A percentile compares a stretch with the other conserved stretches of the same genome.
phyloP scores from a whole-genome alignment of 768 basidiomycete species.

The Agaricus blazei region DNA sequence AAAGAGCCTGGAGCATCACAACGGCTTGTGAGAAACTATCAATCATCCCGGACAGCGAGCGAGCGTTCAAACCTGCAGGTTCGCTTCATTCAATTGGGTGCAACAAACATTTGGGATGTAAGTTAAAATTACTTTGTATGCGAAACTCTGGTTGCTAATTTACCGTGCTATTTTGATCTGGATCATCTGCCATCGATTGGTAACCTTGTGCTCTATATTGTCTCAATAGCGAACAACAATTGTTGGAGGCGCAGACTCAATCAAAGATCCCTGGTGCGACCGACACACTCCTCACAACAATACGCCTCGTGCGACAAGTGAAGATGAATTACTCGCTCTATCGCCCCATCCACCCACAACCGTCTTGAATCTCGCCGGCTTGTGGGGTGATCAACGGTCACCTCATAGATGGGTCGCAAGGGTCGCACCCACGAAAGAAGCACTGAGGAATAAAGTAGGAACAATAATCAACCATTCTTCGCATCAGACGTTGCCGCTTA shows the following conservation, averaged over 20 bases:
- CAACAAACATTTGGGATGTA: slow-evolving; percentile 60
- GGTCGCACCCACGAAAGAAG: slow-evolving; percentile 54
- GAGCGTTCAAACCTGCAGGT: slow-evolving; percentile 12
- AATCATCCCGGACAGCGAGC: slow-evolving; percentile 17
- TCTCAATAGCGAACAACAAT: background rate
- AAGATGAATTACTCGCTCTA: slow-evolving; percentile 48
- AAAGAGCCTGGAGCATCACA: slow-evolving; percentile 38
- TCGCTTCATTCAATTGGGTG: slow-evolving; percentile 57
- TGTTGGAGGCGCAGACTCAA: background rate
- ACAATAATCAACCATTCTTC: background rate
- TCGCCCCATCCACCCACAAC: slow-evolving; percentile 36
- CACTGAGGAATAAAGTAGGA: slow-evolving; percentile 41
- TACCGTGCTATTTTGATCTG: background rate
- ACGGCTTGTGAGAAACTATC: slow-evolving; percentile 42
- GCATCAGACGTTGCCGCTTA: background rate
- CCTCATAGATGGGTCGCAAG: slow-evolving; percentile 46
- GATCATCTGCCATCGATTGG: background rate
- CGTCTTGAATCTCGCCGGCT: slow-evolving; percentile 56
- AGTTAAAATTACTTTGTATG: slow-evolving; percentile 16
- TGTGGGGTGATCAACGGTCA: slow-evolving; percentile 55
- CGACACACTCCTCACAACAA: slow-evolving; percentile 41
- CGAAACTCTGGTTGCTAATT: background rate
- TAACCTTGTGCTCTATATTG: background rate
- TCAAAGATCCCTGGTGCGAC: slow-evolving; percentile 39
- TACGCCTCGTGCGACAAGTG: slow-evolving; percentile 44